phyloP scores from a whole-genome alignment of 257 asterid genomes.

The Fraxinus quadrangulata region DNA sequence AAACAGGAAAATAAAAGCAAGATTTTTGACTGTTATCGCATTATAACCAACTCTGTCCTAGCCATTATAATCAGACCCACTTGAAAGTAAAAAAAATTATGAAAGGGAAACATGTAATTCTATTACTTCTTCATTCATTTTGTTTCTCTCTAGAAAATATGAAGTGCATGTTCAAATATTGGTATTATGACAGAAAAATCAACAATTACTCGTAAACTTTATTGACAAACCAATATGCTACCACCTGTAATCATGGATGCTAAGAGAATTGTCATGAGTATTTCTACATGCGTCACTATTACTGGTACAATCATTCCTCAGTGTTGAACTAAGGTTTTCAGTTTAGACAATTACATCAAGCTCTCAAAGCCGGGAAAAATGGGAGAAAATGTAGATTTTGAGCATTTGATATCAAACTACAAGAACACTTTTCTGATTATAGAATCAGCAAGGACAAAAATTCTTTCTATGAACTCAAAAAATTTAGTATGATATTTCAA shows the following conservation, averaged over 20 bases:
- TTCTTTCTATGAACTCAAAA: neutral
- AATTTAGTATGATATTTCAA: too few relatives aligned
- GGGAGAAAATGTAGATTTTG: neutral
- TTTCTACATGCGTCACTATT: neutral
- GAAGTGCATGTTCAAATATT: neutral
- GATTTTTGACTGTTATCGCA: too few relatives aligned
- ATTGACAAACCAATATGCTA: neutral
- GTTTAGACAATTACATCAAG: neutral
- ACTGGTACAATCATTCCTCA: neutral
- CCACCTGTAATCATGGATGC: constrained; percentile 1
- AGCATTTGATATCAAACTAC: neutral
- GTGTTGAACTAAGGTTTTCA: neutral
- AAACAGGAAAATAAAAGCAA: neutral
- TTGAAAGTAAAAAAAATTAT: neutral
- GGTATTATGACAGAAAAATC: neutral
- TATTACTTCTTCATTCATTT: neutral
- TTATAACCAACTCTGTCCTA: neutral
- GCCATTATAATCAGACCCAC: constrained; percentile 2
- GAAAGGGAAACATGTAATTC: neutral
- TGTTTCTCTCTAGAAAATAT: neutral
- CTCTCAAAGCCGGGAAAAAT: neutral
- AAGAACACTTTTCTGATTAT: neutral
- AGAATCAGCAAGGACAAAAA: constrained; percentile 1
- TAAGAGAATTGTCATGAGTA: constrained; percentile 2
- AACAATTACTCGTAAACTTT: neutral